These are phyloP conservation scores for Erodium moschatum DNA, from an alignment of 441 rosid species.

Conservation along the genomic window DNA sequence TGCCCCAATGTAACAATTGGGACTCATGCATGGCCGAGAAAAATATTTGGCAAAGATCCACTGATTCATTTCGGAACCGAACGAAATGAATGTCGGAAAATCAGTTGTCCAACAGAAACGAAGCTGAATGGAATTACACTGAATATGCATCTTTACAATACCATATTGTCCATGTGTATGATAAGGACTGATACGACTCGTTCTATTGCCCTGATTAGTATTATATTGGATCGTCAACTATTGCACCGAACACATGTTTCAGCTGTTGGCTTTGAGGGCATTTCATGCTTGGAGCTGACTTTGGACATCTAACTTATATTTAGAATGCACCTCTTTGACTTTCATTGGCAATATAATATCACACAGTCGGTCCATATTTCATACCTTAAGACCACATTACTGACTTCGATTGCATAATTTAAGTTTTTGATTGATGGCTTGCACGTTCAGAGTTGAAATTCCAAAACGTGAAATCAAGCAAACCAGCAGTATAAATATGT, in stretches of 20 bases:
- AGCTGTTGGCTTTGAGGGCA: no score
- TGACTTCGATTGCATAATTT: background rate
- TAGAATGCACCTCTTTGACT: background rate
- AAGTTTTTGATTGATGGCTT: background rate
- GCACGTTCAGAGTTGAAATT: background rate
- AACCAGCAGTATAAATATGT: background rate
- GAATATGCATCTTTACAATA: constrained; percentile 2
- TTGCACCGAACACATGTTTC: background rate
- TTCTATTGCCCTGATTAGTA: background rate
- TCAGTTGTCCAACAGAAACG: no score
- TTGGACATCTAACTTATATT: background rate
- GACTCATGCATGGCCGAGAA: no score
- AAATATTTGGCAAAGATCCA: no score
- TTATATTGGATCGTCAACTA: background rate
- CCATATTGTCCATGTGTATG: background rate
- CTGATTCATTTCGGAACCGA: no score
- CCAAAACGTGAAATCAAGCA: background rate
- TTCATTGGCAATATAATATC: background rate
- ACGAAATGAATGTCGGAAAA: no score
- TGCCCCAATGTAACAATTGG: no score
- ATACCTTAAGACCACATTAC: background rate
- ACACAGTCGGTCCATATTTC: background rate
- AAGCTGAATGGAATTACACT: background rate
- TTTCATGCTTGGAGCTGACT: background rate
- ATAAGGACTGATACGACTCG: background rate